Percentiles rank a stretch among this genome's conserved stretches.
Evolutionary conservation across 73 alveolate genomes (phyloP).

Genomic region (Paramecium octaurelia): DNA sequence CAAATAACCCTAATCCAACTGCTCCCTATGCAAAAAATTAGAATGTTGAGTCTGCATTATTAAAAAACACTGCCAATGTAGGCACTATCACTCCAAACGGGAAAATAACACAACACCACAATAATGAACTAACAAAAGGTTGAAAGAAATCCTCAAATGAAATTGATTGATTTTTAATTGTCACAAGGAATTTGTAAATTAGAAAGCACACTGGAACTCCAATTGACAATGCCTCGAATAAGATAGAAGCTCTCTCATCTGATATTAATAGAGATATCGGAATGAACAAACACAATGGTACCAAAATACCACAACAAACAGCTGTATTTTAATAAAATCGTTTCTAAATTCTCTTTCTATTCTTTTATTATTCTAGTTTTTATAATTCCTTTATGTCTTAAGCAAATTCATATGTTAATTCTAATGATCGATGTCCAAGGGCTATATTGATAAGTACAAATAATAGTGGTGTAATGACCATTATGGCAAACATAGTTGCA

Average conservation of each 20-base stretch:
- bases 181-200: background rate
- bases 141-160: background rate
- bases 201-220: background rate
- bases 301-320: background rate
- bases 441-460: background rate
- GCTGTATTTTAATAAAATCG: background rate
- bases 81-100: constrained; percentile 50
- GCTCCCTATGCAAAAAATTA: constrained; percentile 18
- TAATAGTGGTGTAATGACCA: background rate
- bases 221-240: background rate
- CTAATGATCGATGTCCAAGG: background rate
- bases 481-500: background rate
- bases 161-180: background rate
- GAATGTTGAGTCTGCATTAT: background rate
- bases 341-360: background rate
- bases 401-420: background rate
- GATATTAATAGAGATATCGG: background rate
- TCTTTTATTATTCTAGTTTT: background rate
- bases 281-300: background rate
- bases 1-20: background rate
- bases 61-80: background rate
- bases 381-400: background rate
- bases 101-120: constrained; percentile 38
- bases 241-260: background rate
- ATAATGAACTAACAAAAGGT: background rate